phyloP scores from a whole-genome alignment of 2,329 filamentous ascomycete genomes.

The Colletotrichum echinochloae region DNA sequence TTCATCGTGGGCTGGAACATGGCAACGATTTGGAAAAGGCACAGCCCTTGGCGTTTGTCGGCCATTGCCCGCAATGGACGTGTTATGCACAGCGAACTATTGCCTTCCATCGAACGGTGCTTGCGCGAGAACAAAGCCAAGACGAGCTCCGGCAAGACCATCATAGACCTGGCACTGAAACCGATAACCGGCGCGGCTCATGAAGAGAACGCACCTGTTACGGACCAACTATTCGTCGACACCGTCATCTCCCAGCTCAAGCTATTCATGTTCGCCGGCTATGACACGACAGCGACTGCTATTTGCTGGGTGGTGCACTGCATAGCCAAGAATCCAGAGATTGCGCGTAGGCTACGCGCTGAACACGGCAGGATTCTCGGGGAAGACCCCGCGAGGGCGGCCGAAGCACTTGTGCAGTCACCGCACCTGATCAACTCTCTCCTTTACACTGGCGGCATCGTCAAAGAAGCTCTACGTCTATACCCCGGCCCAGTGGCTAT shows the following conservation, averaged over 20 bases:
- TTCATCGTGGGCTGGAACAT: constrained; percentile 19
- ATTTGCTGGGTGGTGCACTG: constrained; percentile 49
- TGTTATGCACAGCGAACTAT: constrained; percentile 21
- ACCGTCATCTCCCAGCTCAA: constrained; percentile 51
- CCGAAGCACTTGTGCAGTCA: constrained; percentile 52
- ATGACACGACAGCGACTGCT: constrained; percentile 53
- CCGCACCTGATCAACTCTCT: constrained; percentile 62
- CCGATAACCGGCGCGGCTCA: background rate
- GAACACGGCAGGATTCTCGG: constrained; percentile 49
- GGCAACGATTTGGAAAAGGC: constrained; percentile 4
- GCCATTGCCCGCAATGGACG: constrained; percentile 8
- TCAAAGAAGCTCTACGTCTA: constrained; percentile 66
- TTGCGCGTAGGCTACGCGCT: constrained; percentile 44
- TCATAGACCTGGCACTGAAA: constrained; percentile 47
- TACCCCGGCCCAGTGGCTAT: constrained; percentile 60
- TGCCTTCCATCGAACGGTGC: constrained; percentile 16
- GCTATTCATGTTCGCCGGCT: constrained; percentile 53
- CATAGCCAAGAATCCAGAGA: constrained; percentile 43
- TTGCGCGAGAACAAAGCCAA: background rate
- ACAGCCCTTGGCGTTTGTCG: constrained; percentile 6
- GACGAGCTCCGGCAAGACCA: constrained; percentile 28
- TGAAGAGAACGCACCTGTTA: background rate
- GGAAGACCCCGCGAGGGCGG: constrained; percentile 45
- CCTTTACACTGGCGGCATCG: constrained; percentile 63
- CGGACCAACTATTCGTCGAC: constrained; percentile 43